Percentiles rank a stretch among this genome's conserved stretches.
phyloP scores from a whole-genome alignment of 257 asterid genomes.

The Jacaranda copaia region DNA sequence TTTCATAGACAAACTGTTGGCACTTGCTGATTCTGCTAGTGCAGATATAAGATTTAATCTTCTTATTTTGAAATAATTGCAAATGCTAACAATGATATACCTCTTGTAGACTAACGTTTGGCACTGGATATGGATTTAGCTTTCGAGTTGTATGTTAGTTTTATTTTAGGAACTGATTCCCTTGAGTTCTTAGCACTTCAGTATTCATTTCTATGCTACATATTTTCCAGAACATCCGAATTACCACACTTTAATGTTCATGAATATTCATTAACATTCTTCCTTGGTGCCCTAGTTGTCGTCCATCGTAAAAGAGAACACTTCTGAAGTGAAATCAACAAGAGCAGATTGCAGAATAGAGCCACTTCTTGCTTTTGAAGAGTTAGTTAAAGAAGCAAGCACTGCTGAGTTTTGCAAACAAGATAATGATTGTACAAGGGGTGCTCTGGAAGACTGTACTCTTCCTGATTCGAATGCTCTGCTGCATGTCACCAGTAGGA shows the following conservation, averaged over 20 bases:
- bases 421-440: conserved; percentile 45
- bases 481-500: conserved; percentile 87
- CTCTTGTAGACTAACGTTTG: neutral
- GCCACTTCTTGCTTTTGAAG: conserved; percentile 81
- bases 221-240: conserved; percentile 26
- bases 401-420: conserved; percentile 42
- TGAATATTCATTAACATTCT: conserved; percentile 32
- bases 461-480: conserved; percentile 76
- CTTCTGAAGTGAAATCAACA: conserved; percentile 57
- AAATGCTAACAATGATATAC: neutral
- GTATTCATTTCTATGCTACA: conserved; percentile 1
- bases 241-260: conserved; percentile 11
- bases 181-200: conserved; percentile 13
- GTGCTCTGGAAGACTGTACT: conserved; percentile 51
- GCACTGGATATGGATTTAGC: conserved; percentile 11
- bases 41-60: no score
- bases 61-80: conserved; percentile 23
- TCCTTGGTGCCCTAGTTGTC: conserved; percentile 58
- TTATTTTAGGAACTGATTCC: conserved; percentile 24
- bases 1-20: no score
- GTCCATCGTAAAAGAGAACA: conserved; percentile 50
- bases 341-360: conserved; percentile 45
- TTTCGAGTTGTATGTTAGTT: conserved; percentile 18
- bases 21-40: no score
- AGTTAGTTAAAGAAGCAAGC: conserved; percentile 60